Evolutionary conservation across 2,329 filamentous ascomycete species (phyloP), one percentile per base, ranked within the genome.

Genomic region (Colletotrichum horii): DNA sequence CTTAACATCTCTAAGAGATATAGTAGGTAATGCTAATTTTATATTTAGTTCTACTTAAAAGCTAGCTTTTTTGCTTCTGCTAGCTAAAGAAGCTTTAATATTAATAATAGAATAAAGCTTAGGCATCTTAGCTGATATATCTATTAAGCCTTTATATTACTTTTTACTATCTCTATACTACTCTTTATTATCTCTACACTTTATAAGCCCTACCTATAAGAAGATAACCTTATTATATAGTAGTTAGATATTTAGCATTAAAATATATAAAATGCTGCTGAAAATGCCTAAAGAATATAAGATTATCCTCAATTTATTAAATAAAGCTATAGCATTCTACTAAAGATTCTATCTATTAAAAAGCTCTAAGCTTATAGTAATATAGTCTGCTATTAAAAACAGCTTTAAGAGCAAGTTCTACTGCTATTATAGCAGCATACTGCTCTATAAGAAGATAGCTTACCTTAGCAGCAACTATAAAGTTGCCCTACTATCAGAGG

Each of bases 371-470:
- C 58, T 62, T 34, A 19, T 32, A 70, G 34, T 70, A 24, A 70
- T 70, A 19, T 70, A 30, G 58, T 70, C 58, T 26, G 38, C 56
- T 8, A 62, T 70, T 19, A 70, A 62, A 24, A 70, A 14, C 19
- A 48, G 67, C 4, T 34, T 32, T n/a, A 69, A 70, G 67, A 70
- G 67, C 26, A 36, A 70, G 56, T 70, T 70, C n/a, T 70, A 70
- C 22, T 19, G 58, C 24, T 24, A 48, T 22, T 70, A 70, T 28
- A 62, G 19, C 15, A 24, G 67, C 38, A 6, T 70, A 26, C 67
- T 70, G 36, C 55, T 70, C 26, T 70, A 34, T 19, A 34, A 11
- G 56, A 12, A 70, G 67, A 70, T 70, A 32, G 12, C 11, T 19
- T 24, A 36, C 16, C 58, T 64, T 19, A 8, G 19, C 6, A 70